Evolutionary conservation across 805 yeast species (phyloP).

Genomic region (Pichia occidentalis): DNA sequence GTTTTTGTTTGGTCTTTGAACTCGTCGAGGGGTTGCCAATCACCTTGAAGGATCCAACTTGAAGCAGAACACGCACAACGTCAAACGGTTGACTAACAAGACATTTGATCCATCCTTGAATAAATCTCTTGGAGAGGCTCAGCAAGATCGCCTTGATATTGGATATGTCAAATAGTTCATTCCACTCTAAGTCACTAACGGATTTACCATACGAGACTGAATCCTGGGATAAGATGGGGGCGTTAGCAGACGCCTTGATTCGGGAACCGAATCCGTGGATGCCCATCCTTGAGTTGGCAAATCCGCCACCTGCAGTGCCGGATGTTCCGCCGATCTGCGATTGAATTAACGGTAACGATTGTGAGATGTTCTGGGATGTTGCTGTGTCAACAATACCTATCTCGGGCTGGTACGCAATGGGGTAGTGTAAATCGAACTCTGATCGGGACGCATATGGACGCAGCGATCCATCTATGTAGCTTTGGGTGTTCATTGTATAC

Average conservation of each 20-base stretch:
- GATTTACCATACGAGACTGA: constrained; percentile 9
- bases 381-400: constrained; percentile 32
- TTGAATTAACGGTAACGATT: constrained; percentile 26
- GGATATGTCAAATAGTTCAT: constrained; percentile 55
- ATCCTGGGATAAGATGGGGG: constrained; percentile 4
- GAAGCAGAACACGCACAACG: constrained; percentile 68
- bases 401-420: constrained; percentile 28
- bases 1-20: background rate
- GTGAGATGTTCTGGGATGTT: constrained; percentile 30
- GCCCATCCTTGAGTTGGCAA: constrained; percentile 5
- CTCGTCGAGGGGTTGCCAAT: constrained; percentile 1
- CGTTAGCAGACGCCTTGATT: constrained; percentile 35
- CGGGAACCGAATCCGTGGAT: constrained; percentile 15
- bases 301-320: background rate
- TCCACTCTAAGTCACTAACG: constrained; percentile 48
- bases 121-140: constrained; percentile 53
- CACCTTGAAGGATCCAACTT: constrained; percentile 60
- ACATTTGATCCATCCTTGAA: constrained; percentile 62
- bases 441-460: constrained; percentile 29
- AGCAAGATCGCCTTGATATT: constrained; percentile 51
- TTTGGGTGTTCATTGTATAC: constrained; percentile 20
- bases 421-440: constrained; percentile 31
- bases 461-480: constrained; percentile 21
- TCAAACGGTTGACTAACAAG: constrained; percentile 85
- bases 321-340: constrained; percentile 10